phyloP scores from a whole-genome alignment of 768 basidiomycete species.

The Tricholoma saponaceum region DNA sequence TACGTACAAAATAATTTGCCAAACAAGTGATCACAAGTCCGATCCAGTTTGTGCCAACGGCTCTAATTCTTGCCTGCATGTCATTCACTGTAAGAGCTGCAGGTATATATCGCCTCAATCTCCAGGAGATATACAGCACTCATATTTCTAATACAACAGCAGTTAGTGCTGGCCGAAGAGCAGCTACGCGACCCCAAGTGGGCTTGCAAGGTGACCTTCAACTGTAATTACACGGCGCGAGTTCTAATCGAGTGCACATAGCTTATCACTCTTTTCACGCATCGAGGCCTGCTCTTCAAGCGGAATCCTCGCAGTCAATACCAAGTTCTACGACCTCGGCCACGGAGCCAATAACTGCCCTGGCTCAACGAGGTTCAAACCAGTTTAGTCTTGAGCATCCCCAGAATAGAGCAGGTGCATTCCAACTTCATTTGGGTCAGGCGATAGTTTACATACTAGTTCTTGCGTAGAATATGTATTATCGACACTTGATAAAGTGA shows the following conservation, averaged over 20 bases:
- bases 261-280: conserved; percentile 56
- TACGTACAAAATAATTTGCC: background rate
- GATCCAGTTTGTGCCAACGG: conserved; percentile 23
- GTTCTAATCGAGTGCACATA: conserved; percentile 18
- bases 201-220: conserved; percentile 36
- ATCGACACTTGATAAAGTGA: conserved; percentile 92
- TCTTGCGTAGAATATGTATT: conserved; percentile 83
- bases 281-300: conserved; percentile 37
- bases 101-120: too few species aligned
- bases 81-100: conserved; percentile 39
- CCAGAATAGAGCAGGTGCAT: conserved; percentile 81
- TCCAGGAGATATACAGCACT: conserved; percentile 3
- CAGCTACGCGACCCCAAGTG: conserved; percentile 40
- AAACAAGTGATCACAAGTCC: too few species aligned
- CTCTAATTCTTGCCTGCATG: conserved; percentile 34
- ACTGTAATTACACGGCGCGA: conserved; percentile 4
- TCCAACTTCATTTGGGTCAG: background rate
- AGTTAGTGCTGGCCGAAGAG: conserved; percentile 37
- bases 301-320: conserved; percentile 31
- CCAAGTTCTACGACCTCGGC: conserved; percentile 40
- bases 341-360: conserved; percentile 57
- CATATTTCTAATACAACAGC: conserved; percentile 19
- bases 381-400: conserved; percentile 87
- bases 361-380: conserved; percentile 78
- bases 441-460: background rate